A percentile compares a stretch with the other conserved stretches of the same genome.
phyloP scores from a whole-genome alignment of 805 yeast genomes.

The Sungouiella blattae region DNA sequence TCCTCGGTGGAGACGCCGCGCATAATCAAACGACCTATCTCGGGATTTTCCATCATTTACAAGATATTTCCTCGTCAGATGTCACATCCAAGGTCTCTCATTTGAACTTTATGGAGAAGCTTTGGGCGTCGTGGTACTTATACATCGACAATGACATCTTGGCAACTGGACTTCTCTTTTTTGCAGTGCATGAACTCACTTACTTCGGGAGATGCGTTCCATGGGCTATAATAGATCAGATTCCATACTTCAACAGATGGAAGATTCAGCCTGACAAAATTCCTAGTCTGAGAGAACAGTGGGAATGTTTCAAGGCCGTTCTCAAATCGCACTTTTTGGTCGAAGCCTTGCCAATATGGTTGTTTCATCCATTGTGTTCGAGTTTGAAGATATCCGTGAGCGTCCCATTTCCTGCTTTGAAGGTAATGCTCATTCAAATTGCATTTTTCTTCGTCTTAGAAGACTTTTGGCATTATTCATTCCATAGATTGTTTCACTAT shows the following conservation, averaged over 20 bases:
- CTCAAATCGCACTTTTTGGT: constrained; percentile 54
- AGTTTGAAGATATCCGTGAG: constrained; percentile 45
- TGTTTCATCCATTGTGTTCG: constrained; percentile 55
- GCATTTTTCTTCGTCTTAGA: constrained; percentile 50
- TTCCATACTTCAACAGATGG: constrained; percentile 49
- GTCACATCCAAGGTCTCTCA: constrained; percentile 1
- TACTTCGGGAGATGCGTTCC: constrained; percentile 60
- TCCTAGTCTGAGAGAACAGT: constrained; percentile 54
- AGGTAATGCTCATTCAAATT: constrained; percentile 42
- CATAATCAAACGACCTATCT: constrained; percentile 1
- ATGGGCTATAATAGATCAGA: constrained; percentile 53
- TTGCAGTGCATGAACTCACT: constrained; percentile 52
- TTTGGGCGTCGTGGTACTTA: constrained; percentile 56
- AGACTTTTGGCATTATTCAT: constrained; percentile 61
- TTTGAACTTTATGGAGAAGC: constrained; percentile 39
- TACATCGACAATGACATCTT: constrained; percentile 52
- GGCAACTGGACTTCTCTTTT: constrained; percentile 57
- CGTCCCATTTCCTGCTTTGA: constrained; percentile 51
- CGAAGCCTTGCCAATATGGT: constrained; percentile 61
- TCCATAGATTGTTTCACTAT: constrained; percentile 53
- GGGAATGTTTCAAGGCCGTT: constrained; percentile 61
- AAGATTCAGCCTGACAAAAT: constrained; percentile 53
- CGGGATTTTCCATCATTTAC: constrained; percentile 1
- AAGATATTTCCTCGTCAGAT: constrained; percentile 1
- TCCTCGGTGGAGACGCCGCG: neutral